Conservation (phyloP, 2,329 filamentous ascomycete genomes). For the Fusarium burgessii region DNA sequence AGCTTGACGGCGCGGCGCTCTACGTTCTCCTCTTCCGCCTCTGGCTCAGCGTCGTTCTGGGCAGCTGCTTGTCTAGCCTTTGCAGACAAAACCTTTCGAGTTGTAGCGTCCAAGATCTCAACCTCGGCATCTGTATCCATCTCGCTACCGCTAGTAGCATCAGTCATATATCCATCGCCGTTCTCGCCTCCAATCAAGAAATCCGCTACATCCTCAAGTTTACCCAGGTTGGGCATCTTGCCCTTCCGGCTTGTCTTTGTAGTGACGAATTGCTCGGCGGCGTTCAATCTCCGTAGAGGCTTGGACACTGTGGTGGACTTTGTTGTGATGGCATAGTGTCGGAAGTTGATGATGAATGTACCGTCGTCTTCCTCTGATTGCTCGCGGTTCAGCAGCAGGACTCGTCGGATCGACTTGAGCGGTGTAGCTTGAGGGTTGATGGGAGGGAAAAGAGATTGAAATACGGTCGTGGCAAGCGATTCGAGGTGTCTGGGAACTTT, state of each 20-base stretch:
- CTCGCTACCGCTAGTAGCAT: conserved; percentile 87
- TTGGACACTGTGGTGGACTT: conserved; percentile 87
- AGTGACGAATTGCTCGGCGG: conserved; percentile 81
- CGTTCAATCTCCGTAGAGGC: conserved; percentile 83
- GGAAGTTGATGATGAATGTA: conserved; percentile 84
- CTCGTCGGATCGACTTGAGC: conserved; percentile 89
- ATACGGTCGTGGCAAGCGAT: conserved; percentile 90
- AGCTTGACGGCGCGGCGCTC: conserved; percentile 92
- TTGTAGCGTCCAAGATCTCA: conserved; percentile 77
- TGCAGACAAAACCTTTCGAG: conserved; percentile 72
- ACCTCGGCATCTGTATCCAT: conserved; percentile 95
- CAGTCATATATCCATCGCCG: conserved; percentile 84
- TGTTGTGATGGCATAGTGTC: conserved; percentile 96
- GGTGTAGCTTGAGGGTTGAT: conserved; percentile 94
- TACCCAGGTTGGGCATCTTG: conserved; percentile 85
- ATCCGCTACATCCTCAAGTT: conserved; percentile 92
- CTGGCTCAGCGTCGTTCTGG: conserved; percentile 56
- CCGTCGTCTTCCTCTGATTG: conserved; percentile 68
- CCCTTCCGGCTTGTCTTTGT: conserved; percentile 73
- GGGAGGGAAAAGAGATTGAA: conserved; percentile 94
- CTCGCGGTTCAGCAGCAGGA: conserved; percentile 91
- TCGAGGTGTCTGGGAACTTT: conserved; percentile 95
- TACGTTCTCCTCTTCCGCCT: conserved; percentile 67
- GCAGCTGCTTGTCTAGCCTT: conserved; percentile 58
- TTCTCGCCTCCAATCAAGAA: conserved; percentile 88